phyloP scores from a whole-genome alignment of 139 green algal species.

The Spirogloea muscicola region DNA sequence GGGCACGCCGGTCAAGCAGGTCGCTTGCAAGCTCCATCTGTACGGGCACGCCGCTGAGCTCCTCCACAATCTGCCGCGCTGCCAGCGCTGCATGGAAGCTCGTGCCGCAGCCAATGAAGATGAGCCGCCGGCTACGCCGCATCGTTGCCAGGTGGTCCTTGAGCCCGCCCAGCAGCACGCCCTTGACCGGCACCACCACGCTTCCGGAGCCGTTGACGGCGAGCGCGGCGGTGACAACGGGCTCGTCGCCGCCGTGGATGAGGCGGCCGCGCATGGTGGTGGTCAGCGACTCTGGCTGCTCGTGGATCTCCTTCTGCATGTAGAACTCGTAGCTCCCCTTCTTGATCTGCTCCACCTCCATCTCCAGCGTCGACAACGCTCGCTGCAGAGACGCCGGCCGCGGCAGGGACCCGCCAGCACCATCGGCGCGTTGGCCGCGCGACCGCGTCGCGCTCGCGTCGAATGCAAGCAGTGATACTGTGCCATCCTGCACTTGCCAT shows the following conservation, averaged over 20 bases:
- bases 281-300: constrained; percentile 87
- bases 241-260: not conserved
- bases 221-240: not conserved
- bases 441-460: constrained; percentile 38
- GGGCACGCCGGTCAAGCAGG: constrained; percentile 79
- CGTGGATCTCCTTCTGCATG: constrained; percentile 88
- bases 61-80: constrained; percentile 37
- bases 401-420: too few species aligned
- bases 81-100: constrained; percentile 85
- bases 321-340: constrained; percentile 94
- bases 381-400: constrained; percentile 59
- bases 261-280: constrained; percentile 56
- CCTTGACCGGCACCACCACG: constrained; percentile 11
- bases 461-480: constrained; percentile 45
- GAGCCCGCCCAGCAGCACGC: constrained; percentile 39
- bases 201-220: not conserved
- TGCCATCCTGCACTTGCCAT: constrained; percentile 44
- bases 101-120: constrained; percentile 92
- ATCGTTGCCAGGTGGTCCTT: constrained; percentile 62
- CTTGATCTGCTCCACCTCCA: constrained; percentile 96
- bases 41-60: constrained; percentile 71
- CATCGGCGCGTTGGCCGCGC: too few species aligned
- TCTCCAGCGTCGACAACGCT: constrained; percentile 77
- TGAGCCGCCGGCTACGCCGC: constrained; percentile 68
- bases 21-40: constrained; percentile 89